Conservation (phyloP, 1,284 basidiomycete genomes). For the Pseudozyma sp. region DNA sequence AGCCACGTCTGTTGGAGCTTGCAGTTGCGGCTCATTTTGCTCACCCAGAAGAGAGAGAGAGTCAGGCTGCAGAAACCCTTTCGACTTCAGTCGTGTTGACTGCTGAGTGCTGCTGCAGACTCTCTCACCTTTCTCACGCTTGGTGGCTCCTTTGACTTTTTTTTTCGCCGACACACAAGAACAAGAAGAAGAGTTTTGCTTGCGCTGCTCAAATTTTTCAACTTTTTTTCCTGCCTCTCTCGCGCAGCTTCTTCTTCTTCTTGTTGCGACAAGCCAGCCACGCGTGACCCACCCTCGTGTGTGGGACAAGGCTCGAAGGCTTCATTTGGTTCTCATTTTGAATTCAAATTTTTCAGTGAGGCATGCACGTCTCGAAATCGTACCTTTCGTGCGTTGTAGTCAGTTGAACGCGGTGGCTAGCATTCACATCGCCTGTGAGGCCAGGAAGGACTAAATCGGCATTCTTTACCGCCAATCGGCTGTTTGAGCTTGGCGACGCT, state of each 20-base stretch:
- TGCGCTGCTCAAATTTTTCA: constrained; percentile 4
- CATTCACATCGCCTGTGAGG: not conserved
- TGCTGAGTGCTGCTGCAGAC: not conserved
- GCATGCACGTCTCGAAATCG: constrained; percentile 6
- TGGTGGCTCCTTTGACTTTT: too few species aligned
- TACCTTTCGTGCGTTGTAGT: constrained; percentile 4
- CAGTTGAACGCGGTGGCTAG: not conserved
- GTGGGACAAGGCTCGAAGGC: not conserved
- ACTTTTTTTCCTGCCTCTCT: not conserved
- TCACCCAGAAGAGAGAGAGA: not conserved
- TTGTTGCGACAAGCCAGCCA: constrained; percentile 2
- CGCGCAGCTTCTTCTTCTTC: too few species aligned
- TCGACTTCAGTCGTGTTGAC: constrained; percentile 9
- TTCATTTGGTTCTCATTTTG: constrained; percentile 5
- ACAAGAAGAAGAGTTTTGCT: not conserved
- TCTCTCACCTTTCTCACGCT: not conserved
- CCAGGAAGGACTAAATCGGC: not conserved
- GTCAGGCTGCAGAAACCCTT: not conserved
- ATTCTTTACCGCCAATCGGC: not conserved
- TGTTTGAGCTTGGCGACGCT: not conserved
- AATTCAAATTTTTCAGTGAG: not conserved
- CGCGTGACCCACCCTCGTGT: constrained; percentile 7
- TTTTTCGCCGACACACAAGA: not conserved
- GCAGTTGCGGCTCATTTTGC: not conserved
- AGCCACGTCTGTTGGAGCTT: constrained; percentile 4